A percentile compares a stretch with the other conserved stretches of the same genome.
phyloP scores from a whole-genome alignment of 108 stramenopile species.

The Fragilaria radians region DNA sequence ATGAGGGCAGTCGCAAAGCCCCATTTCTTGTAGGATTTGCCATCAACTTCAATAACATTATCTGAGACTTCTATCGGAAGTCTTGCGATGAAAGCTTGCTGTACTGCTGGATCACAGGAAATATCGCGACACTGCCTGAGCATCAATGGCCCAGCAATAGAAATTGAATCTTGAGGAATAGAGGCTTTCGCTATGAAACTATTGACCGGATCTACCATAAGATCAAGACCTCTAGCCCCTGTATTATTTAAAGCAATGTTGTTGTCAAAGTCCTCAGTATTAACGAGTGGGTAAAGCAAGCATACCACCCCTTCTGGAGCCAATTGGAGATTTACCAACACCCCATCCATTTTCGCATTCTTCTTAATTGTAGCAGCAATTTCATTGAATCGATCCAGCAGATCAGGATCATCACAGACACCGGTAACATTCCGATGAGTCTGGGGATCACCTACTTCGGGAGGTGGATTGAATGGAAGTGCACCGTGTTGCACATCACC shows the following conservation, averaged over 20 bases:
- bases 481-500: conserved; percentile 20
- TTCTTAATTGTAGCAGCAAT: conserved; percentile 28
- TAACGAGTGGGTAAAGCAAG: conserved; percentile 23
- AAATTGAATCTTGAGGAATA: conserved; percentile 22
- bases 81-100: conserved; percentile 38
- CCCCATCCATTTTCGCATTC: conserved; percentile 23
- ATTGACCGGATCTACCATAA: conserved; percentile 16
- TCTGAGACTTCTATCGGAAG: conserved; percentile 25
- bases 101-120: conserved; percentile 12
- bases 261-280: conserved; percentile 34
- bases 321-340: conserved; percentile 28
- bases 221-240: conserved; percentile 19
- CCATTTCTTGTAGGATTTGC: conserved; percentile 34
- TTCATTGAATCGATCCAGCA: conserved; percentile 11
- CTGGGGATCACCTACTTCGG: conserved; percentile 14
- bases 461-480: conserved; percentile 5
- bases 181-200: conserved; percentile 18
- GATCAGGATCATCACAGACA: conserved; percentile 19
- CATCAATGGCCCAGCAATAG: conserved; percentile 44
- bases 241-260: conserved; percentile 18
- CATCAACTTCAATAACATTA: conserved; percentile 31
- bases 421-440: conserved; percentile 28
- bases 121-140: conserved; percentile 25
- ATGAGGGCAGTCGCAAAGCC: conserved; percentile 35
- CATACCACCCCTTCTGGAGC: conserved; percentile 30